Base-by-base conservation (phyloP, 805 yeast genomes). In the Priceomyces medius region DNA sequence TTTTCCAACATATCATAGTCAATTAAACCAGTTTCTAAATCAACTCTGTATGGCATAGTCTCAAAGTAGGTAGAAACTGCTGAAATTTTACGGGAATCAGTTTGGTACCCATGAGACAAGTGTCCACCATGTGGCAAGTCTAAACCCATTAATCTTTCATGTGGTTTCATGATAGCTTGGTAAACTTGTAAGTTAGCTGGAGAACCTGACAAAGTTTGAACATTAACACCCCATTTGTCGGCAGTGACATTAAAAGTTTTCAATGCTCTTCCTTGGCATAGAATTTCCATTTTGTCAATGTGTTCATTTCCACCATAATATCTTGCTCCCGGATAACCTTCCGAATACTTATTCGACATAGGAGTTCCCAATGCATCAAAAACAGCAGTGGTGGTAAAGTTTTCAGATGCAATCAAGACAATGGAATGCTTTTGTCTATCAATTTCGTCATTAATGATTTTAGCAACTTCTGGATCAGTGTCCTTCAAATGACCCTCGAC, bases 71-170 rank as follows among this genome's bases (percentile, higher is more conserved):
- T 91, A 40, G 97, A 89, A 53, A 91, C 83, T 59, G 80, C 87
- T 29, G 96, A 87, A 59, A 91, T 90, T 74, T 90, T 90, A 59
- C 90, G 84, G 48, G 86, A 71, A 47, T 85, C 82, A 40, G 96
- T 87, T 73, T 89, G 97, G 72, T 91, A 91, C 54, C 99, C 99
- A 63, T 91, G 99, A 32, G 96, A 86, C 63, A 91, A 79, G 66
- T 91, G 99, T 51, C 99, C 99, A 57, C 99, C 99, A 58, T 91
- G 97, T 46, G 99, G 98, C 61, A 91, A 79, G 65, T 91, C 98
- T 50, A 91, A 79, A 56, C 99, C 99, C 99, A 91, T 91, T 51
- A 91, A 68, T 65, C 98, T 81, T 58, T 89, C 98, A 51, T 89
- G 93, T 38, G 85, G 88, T 55, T 85, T 84, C 79, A 91, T 68